Conservation (phyloP, 2,329 filamentous ascomycete species). For the Pseudogymnoascus destructans region DNA sequence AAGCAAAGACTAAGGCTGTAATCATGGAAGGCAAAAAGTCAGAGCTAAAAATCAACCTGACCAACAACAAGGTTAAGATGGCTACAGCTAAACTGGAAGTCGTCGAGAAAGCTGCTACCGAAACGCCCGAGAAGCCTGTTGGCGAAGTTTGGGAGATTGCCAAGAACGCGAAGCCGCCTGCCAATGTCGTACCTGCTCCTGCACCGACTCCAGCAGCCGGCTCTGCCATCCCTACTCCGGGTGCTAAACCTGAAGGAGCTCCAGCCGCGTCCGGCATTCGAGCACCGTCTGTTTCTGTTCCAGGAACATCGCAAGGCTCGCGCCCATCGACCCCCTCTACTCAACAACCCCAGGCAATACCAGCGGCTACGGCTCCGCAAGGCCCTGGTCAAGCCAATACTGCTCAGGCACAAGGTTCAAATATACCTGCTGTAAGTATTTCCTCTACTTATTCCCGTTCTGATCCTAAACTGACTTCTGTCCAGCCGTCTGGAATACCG, state of each 20-base stretch:
- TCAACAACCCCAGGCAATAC: neutral
- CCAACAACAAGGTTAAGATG: constrained; percentile 52
- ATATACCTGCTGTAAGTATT: constrained; percentile 7
- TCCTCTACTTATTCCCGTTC: neutral
- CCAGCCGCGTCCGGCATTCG: neutral
- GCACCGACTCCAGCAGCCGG: constrained; percentile 11
- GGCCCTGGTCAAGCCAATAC: neutral
- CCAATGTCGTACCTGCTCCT: constrained; percentile 12
- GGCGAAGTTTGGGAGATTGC: constrained; percentile 76
- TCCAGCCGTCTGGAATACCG: constrained; percentile 5
- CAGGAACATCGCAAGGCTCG: neutral
- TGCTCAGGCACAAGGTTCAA: neutral
- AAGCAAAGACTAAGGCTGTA: constrained; percentile 38
- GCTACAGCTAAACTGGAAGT: constrained; percentile 62
- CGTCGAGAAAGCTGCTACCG: constrained; percentile 67
- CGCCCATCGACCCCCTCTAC: neutral
- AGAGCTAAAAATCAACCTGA: constrained; percentile 63
- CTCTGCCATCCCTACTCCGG: constrained; percentile 5
- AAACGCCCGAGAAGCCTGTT: constrained; percentile 74
- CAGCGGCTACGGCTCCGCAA: neutral
- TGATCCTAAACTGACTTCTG: neutral
- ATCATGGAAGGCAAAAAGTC: constrained; percentile 64
- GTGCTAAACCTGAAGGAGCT: constrained; percentile 8
- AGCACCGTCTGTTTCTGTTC: constrained; percentile 5
- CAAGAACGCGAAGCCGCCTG: constrained; percentile 47